These are phyloP conservation scores for Juglanconis sp. DNA, from an alignment of 2,329 filamentous ascomycete species.

Conservation along the genomic window DNA sequence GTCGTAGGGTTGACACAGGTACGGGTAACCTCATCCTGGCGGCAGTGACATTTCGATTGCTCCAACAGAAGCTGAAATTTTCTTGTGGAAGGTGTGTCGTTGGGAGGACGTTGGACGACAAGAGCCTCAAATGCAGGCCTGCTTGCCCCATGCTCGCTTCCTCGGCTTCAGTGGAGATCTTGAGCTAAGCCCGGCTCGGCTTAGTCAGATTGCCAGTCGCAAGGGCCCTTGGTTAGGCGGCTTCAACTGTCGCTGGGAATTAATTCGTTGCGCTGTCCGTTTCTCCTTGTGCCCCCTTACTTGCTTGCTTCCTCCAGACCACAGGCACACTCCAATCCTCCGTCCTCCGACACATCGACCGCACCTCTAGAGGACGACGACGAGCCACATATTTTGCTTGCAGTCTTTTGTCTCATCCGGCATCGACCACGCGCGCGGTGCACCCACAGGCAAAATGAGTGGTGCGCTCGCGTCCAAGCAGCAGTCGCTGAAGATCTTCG, in stretches of 20 bases:
- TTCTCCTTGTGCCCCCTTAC: slow-evolving; percentile 14
- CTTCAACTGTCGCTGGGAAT: slow-evolving; percentile 13
- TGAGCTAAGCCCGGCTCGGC: background rate
- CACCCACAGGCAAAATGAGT: slow-evolving; percentile 49
- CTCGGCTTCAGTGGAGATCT: background rate
- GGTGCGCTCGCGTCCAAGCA: slow-evolving; percentile 75
- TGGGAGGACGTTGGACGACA: background rate
- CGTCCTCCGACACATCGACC: background rate
- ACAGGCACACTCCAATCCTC: too few relatives aligned
- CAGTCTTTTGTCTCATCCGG: background rate
- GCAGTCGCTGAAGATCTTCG: slow-evolving; percentile 95
- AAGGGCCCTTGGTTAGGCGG: slow-evolving; percentile 8
- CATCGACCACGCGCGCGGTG: background rate
- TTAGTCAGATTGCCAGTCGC: slow-evolving; percentile 2
- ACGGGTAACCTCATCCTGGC: slow-evolving; percentile 18
- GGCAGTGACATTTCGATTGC: slow-evolving; percentile 16
- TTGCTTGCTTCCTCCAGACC: background rate
- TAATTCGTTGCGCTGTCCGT: slow-evolving; percentile 20
- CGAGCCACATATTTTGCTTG: background rate
- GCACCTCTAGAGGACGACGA: background rate
- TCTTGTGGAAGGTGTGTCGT: background rate
- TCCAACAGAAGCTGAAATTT: background rate
- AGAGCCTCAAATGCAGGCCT: background rate
- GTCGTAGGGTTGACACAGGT: slow-evolving; percentile 16
- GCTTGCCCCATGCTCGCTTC: background rate